These are phyloP conservation scores for Scedosporium boydii DNA, from an alignment of 2,329 filamentous ascomycete species.

Conservation along the genomic window DNA sequence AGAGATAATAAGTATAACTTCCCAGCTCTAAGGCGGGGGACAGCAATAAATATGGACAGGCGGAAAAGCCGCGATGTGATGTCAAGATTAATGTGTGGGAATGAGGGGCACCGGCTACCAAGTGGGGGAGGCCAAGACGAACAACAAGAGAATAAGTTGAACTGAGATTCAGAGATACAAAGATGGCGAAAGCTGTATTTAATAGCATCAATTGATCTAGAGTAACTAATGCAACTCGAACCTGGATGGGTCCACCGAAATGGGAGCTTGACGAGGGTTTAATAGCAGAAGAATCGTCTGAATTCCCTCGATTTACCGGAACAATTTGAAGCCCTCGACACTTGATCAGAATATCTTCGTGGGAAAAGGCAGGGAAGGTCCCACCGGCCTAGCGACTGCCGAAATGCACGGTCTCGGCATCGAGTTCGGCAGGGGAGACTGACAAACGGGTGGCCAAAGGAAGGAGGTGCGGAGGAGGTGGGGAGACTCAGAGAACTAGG, in stretches of 20 bases:
- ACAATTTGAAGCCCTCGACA: background rate
- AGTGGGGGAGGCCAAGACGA: background rate
- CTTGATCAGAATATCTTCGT: background rate
- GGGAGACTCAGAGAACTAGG: background rate
- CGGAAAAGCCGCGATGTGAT: background rate
- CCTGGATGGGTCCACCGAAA: background rate
- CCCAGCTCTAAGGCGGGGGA: background rate
- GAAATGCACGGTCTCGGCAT: background rate
- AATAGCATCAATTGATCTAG: too few relatives aligned
- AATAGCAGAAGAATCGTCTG: too few relatives aligned
- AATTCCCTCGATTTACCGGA: too few relatives aligned
- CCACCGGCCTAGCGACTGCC: background rate
- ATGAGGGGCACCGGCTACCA: background rate
- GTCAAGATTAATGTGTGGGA: background rate
- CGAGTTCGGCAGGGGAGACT: background rate
- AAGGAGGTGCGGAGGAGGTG: background rate
- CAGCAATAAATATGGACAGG: background rate
- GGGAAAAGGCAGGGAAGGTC: background rate
- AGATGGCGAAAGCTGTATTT: background rate
- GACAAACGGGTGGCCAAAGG: background rate
- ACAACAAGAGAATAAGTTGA: background rate
- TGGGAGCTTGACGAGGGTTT: background rate
- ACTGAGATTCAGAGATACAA: background rate
- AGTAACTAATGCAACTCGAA: background rate
- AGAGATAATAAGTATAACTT: background rate